Evolutionary conservation across 1,139 yeast species (phyloP).

Genomic region (Pichia sp.): DNA sequence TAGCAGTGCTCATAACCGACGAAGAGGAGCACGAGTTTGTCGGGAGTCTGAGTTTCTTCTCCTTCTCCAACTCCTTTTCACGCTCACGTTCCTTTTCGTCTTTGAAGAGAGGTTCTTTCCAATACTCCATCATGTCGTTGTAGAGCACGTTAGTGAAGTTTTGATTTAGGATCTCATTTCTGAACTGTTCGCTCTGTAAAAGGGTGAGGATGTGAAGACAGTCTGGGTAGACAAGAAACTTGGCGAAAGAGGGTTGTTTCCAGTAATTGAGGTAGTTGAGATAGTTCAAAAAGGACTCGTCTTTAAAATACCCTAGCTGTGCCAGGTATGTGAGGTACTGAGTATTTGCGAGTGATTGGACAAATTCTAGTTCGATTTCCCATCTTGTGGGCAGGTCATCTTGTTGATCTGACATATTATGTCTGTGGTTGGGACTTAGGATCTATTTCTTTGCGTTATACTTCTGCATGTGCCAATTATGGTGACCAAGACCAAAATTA

Average conservation of each 20-base stretch:
- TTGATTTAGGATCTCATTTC: slow-evolving; percentile 50
- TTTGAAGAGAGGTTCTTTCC: slow-evolving; percentile 43
- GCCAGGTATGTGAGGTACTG: slow-evolving; percentile 73
- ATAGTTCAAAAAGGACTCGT: slow-evolving; percentile 58
- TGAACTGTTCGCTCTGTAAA: slow-evolving; percentile 58
- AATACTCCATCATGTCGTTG: slow-evolving; percentile 74
- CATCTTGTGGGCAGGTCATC: slow-evolving; percentile 62
- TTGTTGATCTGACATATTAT: not conserved
- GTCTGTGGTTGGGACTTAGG: not conserved
- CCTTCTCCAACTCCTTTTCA: slow-evolving; percentile 1
- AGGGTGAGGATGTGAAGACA: slow-evolving; percentile 23
- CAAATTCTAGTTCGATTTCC: slow-evolving; percentile 80
- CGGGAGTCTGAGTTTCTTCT: not conserved
- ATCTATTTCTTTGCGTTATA: no score
- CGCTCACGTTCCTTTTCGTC: slow-evolving; percentile 13
- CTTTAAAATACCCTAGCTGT: slow-evolving; percentile 64
- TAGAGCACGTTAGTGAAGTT: slow-evolving; percentile 57
- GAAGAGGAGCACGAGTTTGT: not conserved
- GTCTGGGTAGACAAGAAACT: slow-evolving; percentile 46
- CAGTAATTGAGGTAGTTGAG: slow-evolving; percentile 69
- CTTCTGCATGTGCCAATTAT: no score
- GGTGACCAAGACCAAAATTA: no score
- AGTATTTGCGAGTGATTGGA: slow-evolving; percentile 76
- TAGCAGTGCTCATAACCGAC: not conserved
- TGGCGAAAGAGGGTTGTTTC: slow-evolving; percentile 64